Evolutionary conservation across 2,329 filamentous ascomycete species (phyloP).

Genomic region (Claviceps monticola): DNA sequence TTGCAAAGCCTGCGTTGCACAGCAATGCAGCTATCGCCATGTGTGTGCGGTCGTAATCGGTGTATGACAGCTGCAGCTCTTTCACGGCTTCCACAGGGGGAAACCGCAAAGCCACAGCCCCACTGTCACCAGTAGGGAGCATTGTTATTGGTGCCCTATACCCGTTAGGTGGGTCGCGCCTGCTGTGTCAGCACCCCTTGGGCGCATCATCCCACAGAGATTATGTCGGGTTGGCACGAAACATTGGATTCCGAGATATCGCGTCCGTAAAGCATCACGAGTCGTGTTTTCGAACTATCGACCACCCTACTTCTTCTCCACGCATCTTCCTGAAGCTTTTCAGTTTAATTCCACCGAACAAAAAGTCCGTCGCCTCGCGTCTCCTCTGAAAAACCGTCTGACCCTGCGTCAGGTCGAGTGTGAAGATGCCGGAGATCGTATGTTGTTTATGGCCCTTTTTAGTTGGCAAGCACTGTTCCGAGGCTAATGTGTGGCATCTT

Average conservation of each 20-base stretch:
- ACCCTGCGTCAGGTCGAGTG: background rate
- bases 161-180: background rate
- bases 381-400: background rate
- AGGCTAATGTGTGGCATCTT: constrained; percentile 34
- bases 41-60: too few species aligned
- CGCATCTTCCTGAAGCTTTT: background rate
- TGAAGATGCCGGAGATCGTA: constrained; percentile 7
- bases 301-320: background rate
- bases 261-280: background rate
- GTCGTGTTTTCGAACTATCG: background rate
- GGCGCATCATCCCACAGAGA: background rate
- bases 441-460: constrained; percentile 2
- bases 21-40: too few species aligned
- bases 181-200: constrained; percentile 1
- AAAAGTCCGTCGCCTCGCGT: background rate
- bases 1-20: too few species aligned
- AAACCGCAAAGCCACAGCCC: background rate
- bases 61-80: too few species aligned
- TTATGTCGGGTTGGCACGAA: background rate
- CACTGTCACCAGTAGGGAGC: background rate
- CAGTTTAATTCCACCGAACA: background rate
- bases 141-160: background rate
- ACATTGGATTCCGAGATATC: background rate
- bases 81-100: too few species aligned
- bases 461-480: background rate